phyloP scores from a whole-genome alignment of 2,329 filamentous ascomycete genomes.

The Colletotrichum higginsianum region DNA sequence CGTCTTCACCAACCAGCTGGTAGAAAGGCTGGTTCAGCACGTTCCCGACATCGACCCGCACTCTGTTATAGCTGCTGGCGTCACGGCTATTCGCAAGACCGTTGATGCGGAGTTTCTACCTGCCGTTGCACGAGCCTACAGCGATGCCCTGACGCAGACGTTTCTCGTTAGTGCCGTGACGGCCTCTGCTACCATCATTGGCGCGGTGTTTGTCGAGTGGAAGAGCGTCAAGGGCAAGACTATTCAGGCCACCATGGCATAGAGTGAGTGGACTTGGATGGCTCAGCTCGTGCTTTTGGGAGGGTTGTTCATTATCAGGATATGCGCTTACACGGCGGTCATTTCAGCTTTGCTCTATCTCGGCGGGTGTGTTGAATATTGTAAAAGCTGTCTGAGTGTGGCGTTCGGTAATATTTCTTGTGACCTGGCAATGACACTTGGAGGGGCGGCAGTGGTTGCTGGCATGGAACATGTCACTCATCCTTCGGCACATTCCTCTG shows the following conservation, averaged over 20 bases:
- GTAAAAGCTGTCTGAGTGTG: background rate
- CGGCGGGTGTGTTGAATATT: background rate
- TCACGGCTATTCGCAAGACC: slow-evolving; percentile 53
- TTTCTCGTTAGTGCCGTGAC: slow-evolving; percentile 62
- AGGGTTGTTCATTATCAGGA: background rate
- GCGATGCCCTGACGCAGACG: slow-evolving; percentile 58
- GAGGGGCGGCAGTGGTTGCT: too few relatives aligned
- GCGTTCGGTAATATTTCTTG: background rate
- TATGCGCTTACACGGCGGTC: background rate
- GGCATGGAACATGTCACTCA: background rate
- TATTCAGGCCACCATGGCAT: slow-evolving; percentile 45
- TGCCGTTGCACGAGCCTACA: slow-evolving; percentile 59
- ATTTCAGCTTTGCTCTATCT: too few relatives aligned
- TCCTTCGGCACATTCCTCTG: background rate
- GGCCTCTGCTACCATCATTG: slow-evolving; percentile 60
- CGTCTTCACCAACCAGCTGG: slow-evolving; percentile 65
- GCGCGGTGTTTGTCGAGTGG: slow-evolving; percentile 64
- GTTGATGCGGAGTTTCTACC: slow-evolving; percentile 50
- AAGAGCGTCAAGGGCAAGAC: slow-evolving; percentile 72
- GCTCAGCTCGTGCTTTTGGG: background rate
- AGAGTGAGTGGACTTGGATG: background rate
- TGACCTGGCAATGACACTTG: too few relatives aligned
- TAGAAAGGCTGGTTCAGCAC: slow-evolving; percentile 53
- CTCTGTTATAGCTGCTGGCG: slow-evolving; percentile 53
- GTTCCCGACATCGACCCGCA: slow-evolving; percentile 54